Conservation (phyloP, 805 yeast species). For the Brettanomyces bruxellensis region DNA sequence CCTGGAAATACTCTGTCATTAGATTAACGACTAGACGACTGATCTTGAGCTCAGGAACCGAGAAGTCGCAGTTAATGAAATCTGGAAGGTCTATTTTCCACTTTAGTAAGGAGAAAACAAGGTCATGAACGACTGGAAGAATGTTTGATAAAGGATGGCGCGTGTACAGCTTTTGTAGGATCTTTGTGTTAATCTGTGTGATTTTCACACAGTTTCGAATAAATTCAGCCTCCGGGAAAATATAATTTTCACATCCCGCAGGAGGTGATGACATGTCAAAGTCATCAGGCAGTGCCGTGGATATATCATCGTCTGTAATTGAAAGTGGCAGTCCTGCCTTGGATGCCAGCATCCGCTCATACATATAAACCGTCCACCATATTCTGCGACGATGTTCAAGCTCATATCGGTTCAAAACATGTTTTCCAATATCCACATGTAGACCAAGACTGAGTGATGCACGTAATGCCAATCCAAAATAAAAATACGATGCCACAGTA, state of each 20-base stretch:
- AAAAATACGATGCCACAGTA: conserved; percentile 72
- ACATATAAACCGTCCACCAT: conserved; percentile 34
- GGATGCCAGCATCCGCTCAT: conserved; percentile 65
- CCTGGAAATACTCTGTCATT: conserved; percentile 79
- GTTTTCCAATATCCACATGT: conserved; percentile 78
- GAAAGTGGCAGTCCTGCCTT: conserved; percentile 76
- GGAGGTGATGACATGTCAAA: conserved; percentile 60
- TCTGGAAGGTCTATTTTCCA: conserved; percentile 64
- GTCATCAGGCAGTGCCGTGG: conserved; percentile 67
- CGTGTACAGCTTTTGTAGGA: conserved; percentile 60
- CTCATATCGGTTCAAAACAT: conserved; percentile 40
- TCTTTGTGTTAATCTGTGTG: conserved; percentile 70
- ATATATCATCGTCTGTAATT: conserved; percentile 73
- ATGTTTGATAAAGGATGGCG: conserved; percentile 71
- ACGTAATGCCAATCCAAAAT: conserved; percentile 17
- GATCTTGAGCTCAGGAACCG: conserved; percentile 42
- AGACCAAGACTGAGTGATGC: conserved; percentile 66
- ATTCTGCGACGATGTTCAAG: conserved; percentile 38
- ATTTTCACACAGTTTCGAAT: conserved; percentile 70
- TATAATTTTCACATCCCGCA: conserved; percentile 50
- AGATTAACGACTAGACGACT: conserved; percentile 62
- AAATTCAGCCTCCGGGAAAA: conserved; percentile 72
- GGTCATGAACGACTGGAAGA: conserved; percentile 60
- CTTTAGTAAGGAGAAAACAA: conserved; percentile 54
- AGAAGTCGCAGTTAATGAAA: conserved; percentile 56